Percentiles rank a stretch among this genome's conserved stretches.
phyloP scores from a whole-genome alignment of 768 basidiomycete species.

The Boletus patriciae region DNA sequence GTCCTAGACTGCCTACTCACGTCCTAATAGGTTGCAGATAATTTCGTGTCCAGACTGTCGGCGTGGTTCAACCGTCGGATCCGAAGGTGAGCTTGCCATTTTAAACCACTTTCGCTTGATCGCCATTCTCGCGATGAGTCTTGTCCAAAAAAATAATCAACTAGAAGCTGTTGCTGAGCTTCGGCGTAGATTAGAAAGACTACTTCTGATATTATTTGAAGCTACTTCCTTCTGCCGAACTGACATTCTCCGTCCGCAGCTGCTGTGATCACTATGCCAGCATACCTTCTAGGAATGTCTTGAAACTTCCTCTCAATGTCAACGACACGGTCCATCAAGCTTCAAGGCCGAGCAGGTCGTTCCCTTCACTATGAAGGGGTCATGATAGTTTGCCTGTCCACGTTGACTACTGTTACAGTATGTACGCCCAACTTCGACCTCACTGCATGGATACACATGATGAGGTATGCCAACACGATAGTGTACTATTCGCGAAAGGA shows the following conservation, averaged over 20 bases:
- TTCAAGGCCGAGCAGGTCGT: not conserved
- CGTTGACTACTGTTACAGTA: not conserved
- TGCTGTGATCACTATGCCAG: not conserved
- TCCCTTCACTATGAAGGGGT: not conserved
- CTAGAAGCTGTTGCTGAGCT: constrained; percentile 91
- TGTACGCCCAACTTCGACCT: constrained; percentile 2
- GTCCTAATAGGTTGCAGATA: not conserved
- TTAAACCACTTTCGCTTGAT: not conserved
- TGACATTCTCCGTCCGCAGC: not conserved
- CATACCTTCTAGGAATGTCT: no score
- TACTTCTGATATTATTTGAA: constrained; percentile 34
- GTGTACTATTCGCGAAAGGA: not conserved
- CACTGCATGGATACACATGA: constrained; percentile 5
- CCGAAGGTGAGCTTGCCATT: constrained; percentile 6
- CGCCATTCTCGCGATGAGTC: constrained; percentile 21
- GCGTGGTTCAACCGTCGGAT: fast-evolving
- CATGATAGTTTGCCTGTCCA: not conserved
- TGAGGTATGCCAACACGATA: not conserved
- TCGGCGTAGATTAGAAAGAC: constrained; percentile 56
- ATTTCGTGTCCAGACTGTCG: not conserved
- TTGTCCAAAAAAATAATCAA: constrained; percentile 57
- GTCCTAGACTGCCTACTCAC: not conserved
- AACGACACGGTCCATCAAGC: not conserved
- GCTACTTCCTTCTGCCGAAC: not conserved
- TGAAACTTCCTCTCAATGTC: not conserved